Conservation (phyloP, 805 yeast species). For the Yarrowia hollandica region DNA sequence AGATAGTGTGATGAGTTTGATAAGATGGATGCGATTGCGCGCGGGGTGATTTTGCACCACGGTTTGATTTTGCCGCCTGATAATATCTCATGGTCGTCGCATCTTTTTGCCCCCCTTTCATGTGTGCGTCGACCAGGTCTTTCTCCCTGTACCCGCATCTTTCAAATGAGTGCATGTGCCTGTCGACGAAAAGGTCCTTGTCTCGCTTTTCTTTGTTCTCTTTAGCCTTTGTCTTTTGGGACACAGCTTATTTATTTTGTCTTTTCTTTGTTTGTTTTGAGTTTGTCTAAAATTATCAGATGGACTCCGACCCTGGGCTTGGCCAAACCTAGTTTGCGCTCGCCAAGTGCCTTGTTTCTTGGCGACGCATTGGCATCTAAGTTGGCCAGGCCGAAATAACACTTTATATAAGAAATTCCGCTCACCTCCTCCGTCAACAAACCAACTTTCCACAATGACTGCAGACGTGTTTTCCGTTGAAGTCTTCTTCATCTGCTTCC, state of each 20-base stretch:
- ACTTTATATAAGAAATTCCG: background rate
- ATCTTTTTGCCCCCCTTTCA: too few relatives aligned
- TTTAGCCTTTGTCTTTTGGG: background rate
- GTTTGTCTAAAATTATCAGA: background rate
- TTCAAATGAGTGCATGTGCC: too few relatives aligned
- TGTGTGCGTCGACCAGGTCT: too few relatives aligned
- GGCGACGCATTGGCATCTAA: slow-evolving; percentile 29
- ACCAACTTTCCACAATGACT: background rate
- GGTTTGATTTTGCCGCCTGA: too few relatives aligned
- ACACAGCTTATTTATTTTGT: background rate
- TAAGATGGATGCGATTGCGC: background rate
- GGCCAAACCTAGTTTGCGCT: background rate
- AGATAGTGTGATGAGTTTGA: background rate
- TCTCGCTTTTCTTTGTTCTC: background rate
- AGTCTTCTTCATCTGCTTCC: slow-evolving; percentile 85
- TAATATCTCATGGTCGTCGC: too few relatives aligned
- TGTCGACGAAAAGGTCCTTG: background rate
- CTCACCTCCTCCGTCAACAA: background rate
- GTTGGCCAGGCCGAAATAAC: background rate
- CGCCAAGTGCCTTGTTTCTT: background rate
- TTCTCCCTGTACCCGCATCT: too few relatives aligned
- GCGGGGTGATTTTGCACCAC: too few relatives aligned
- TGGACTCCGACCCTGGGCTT: background rate
- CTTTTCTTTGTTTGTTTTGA: background rate
- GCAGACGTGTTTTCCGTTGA: slow-evolving; percentile 56